These are phyloP conservation scores for Silene conica DNA, from an alignment of 148 eudicot species.

Conservation along the genomic window DNA sequence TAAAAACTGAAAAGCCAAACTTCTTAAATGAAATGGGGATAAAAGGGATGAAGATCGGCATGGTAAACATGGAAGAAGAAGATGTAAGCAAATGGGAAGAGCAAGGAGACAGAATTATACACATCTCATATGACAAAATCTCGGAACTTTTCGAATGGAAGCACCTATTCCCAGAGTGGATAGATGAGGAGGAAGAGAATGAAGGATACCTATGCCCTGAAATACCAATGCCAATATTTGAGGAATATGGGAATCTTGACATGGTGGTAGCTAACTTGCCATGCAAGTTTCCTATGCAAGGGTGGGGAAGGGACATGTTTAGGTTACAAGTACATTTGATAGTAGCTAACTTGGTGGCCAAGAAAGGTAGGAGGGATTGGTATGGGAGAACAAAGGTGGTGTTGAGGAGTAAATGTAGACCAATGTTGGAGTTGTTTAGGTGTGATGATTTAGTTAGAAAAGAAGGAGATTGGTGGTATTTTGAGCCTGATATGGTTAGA, in stretches of 20 bases:
- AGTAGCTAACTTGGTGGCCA: slow-evolving; percentile 53
- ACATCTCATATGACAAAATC: slow-evolving; percentile 45
- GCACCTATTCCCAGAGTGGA: slow-evolving; percentile 88
- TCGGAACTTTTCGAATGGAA: slow-evolving; percentile 68
- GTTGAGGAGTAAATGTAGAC: slow-evolving; percentile 70
- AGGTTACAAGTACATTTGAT: slow-evolving; percentile 72
- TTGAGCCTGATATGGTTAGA: slow-evolving; percentile 39
- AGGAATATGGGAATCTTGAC: slow-evolving; percentile 44
- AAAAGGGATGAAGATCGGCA: slow-evolving; percentile 50
- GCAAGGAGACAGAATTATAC: slow-evolving; percentile 34
- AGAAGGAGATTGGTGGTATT: slow-evolving; percentile 93
- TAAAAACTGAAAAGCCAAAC: slow-evolving; percentile 51
- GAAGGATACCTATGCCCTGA: slow-evolving; percentile 69
- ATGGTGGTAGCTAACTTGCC: slow-evolving; percentile 68
- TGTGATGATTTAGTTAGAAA: slow-evolving; percentile 67
- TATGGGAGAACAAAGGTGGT: slow-evolving; percentile 55
- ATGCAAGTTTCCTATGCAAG: slow-evolving; percentile 52
- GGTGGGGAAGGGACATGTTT: slow-evolving; percentile 67
- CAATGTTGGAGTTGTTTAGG: slow-evolving; percentile 82
- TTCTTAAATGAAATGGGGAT: slow-evolving; percentile 49
- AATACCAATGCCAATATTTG: slow-evolving; percentile 66
- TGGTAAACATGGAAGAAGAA: slow-evolving; percentile 74
- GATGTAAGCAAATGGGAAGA: slow-evolving; percentile 57
- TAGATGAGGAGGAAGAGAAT: slow-evolving; percentile 83
- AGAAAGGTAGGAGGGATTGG: slow-evolving; percentile 55